Percentiles rank a stretch among this genome's conserved stretches.
Conservation (phyloP, 176 grass and related monocot genomes). For the Thinopyrum elongatum region DNA sequence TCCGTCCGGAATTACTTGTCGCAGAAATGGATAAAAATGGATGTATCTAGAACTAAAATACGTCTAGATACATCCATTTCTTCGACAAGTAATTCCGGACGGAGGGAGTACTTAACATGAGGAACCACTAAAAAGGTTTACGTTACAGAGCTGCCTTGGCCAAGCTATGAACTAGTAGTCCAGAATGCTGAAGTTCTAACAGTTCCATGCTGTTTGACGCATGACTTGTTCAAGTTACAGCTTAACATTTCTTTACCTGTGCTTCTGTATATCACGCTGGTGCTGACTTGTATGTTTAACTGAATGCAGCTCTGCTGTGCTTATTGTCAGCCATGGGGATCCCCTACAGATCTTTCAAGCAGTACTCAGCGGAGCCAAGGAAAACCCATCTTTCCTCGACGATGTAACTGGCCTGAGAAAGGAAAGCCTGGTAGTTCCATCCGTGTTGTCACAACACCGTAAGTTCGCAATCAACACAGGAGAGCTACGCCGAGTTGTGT, state of each 20-base stretch:
- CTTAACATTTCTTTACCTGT: not conserved
- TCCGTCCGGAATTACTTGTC: too few species aligned
- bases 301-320: conserved; percentile 48
- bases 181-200: not conserved
- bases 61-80: too few species aligned
- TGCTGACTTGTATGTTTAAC: not conserved
- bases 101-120: not conserved
- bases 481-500: conserved; percentile 59
- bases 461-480: conserved; percentile 67
- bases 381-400: conserved; percentile 34
- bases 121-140: not conserved
- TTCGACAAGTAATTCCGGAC: too few species aligned
- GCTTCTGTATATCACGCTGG: not conserved
- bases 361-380: conserved; percentile 49
- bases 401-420: conserved; percentile 31
- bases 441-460: conserved; percentile 58
- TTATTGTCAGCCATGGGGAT: conserved; percentile 88
- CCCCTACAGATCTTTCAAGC: conserved; percentile 89
- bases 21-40: too few species aligned
- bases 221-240: not conserved
- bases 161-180: not conserved
- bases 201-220: not conserved
- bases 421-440: conserved; percentile 12
- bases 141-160: not conserved
- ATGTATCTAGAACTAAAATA: too few species aligned